Base-by-base conservation (phyloP, 306 rosid genomes). In the Hippophae tibetana region DNA sequence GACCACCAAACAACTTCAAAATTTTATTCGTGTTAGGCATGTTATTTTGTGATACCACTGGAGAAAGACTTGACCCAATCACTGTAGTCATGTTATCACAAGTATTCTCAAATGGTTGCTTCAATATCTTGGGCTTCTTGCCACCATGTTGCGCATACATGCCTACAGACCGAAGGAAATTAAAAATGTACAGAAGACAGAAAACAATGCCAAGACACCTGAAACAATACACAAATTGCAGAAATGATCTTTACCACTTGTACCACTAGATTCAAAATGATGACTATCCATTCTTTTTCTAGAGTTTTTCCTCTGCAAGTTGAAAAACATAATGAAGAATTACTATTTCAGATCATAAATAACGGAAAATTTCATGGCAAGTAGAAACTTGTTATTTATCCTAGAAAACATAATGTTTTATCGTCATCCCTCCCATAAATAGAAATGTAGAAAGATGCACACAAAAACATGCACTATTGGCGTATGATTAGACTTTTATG, bases 11-110 rank as follows among this genome's bases (percentile, higher is more conserved):
- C 78, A 89, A 79, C 74, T 78, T 89, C 53, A 89, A 82, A 63
- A 93, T 68, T 78, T 85, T 93, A 84, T 69, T 93, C 45, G 85
- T 76, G 78, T 86, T 88, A 56, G 95, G 72, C 92, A 88, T 83
- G 74, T 88, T 89, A 80, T 92, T 86, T 77, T 88, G 99, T 48
- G 97, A 84, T 51, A 95, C 84, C 61, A 80, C 99, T 45, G 99
- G 97, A 54, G 99, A 93, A 71, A 95, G 95, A 73, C 86, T 69
- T 62, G 97, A 86, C 68, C 90, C 94, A 65, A 80, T 58, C 64
- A 74, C 70, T 42, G 90, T 79, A 68, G 86, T 61, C 41, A 78
- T 69, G 60, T 81, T 79, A 71, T 89, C 99, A 69, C 75, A 89
- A 66, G 83, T 75, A 62, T 48, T 82, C 64, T 93, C 99, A 41